phyloP scores from a whole-genome alignment of 1,284 basidiomycete species.

The Heterobasidion irregulare region DNA sequence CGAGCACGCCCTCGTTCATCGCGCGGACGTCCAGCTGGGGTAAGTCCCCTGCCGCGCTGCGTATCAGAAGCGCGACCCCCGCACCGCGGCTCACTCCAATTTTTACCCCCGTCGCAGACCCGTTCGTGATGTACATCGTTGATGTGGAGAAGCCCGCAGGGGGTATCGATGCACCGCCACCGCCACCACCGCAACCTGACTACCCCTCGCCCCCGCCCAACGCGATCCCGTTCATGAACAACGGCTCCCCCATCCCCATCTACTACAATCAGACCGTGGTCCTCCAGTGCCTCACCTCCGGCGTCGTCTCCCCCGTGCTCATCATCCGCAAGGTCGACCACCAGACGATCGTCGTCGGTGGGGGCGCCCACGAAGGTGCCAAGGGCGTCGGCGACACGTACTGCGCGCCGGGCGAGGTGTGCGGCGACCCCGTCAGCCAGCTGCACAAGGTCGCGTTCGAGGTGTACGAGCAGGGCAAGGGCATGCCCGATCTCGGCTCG shows the following conservation, averaged over 20 bases:
- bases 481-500: slow-evolving; percentile 60
- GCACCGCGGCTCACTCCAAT: not conserved
- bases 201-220: slow-evolving; percentile 87
- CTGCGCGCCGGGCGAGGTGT: slow-evolving; percentile 77
- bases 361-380: slow-evolving; percentile 73
- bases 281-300: slow-evolving; percentile 89
- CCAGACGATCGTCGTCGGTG: slow-evolving; percentile 84
- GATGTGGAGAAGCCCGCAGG: slow-evolving; percentile 76
- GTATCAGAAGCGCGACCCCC: not conserved
- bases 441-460: slow-evolving; percentile 93
- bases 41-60: slow-evolving; percentile 22
- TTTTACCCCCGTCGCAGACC: slow-evolving; percentile 40
- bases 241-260: slow-evolving; percentile 75
- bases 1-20: slow-evolving; percentile 75
- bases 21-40: slow-evolving; percentile 82
- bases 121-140: slow-evolving; percentile 94
- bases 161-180: slow-evolving; percentile 66
- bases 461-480: slow-evolving; percentile 67
- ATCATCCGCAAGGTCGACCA: slow-evolving; percentile 93
- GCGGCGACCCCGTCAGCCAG: slow-evolving; percentile 92
- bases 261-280: slow-evolving; percentile 97
- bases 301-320: slow-evolving; percentile 86
- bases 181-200: slow-evolving; percentile 72
- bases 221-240: slow-evolving; percentile 74
- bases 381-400: slow-evolving; percentile 79